Evolutionary conservation across 345 rosid genomes (phyloP).

Genomic region (Nephelium lappaceum): DNA sequence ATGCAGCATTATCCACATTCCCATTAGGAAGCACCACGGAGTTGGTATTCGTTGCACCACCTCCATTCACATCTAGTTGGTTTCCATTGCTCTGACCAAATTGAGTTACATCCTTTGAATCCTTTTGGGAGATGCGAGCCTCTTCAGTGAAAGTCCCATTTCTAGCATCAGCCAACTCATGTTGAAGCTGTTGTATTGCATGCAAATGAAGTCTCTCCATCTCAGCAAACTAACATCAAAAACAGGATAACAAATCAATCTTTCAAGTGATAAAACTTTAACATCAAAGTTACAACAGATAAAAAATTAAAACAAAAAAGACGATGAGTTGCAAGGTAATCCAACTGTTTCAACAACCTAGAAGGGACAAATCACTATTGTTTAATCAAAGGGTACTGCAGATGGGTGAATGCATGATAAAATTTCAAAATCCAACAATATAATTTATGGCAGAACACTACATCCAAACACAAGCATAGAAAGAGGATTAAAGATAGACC

Average conservation of each 20-base stretch:
- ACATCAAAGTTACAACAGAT: not conserved
- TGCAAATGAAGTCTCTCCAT: conserved; percentile 88
- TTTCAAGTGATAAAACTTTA: not conserved
- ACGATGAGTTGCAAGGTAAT: not conserved
- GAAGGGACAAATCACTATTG: not conserved
- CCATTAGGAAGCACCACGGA: conserved; percentile 50
- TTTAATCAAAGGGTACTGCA: not conserved
- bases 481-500: not conserved
- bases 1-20: conserved; percentile 45
- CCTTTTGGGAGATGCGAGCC: conserved; percentile 47
- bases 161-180: conserved; percentile 74
- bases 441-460: not conserved
- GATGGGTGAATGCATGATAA: not conserved
- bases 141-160: conserved; percentile 63
- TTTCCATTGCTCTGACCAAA: conserved; percentile 56
- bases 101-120: conserved; percentile 52
- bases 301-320: not conserved
- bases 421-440: not conserved
- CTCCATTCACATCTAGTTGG: conserved; percentile 58
- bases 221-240: conserved; percentile 68
- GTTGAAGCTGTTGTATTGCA: conserved; percentile 85
- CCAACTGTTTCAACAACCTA: not conserved
- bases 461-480: not conserved
- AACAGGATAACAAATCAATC: conserved; percentile 26
- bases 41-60: conserved; percentile 33